Evolutionary conservation across 192 early-diverging fungal species (phyloP), one percentile per base, ranked within the genome.

Genomic region (Diversispora epigaea): DNA sequence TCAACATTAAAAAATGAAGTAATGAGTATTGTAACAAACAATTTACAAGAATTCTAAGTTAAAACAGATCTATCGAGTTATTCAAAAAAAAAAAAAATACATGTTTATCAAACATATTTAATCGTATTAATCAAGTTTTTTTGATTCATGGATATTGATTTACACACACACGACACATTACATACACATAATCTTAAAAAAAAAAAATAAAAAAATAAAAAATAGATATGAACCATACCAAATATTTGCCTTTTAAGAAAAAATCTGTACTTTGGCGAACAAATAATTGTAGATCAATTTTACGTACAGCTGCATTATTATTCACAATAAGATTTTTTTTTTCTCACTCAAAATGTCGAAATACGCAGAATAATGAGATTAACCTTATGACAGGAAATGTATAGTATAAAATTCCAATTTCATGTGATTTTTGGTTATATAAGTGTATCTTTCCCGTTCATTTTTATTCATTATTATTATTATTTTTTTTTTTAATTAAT

Each of bases 211-310:
- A 52, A 15, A 14, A 17, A 60, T 11, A 60, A 64, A 64, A 64
- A 64, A 64, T 41, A 64, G 62, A 44, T 64, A 64, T 64, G 17
- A 40, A 64, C 62, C 62, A 64, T 40, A 64, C 62, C 40, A 43
- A 64, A n/a, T 64, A 43, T 32, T 64, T 64, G n/a, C 62, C 12
- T 12, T 41, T 41, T 63, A 41, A 41, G 50, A 64, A n/a, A n/a
- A 14, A 15, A 62, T 62, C 25, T 39, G 60, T 62, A 32, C 15
- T 32, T 62, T 39, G 60, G 41, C 40, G 40, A 41, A 52, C 25
- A 52, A 52, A 52, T 17, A 43, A 64, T 7, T 41, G 9, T 64
- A 64, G 15, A 21, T 60, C 57, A 60, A 25, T 60, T 25, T 60
- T 60, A 32, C 8, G 62, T 64, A 17, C 4, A 15, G 6, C 39